Evolutionary conservation across 192 early-diverging fungal species (phyloP), one percentile per base, ranked within the genome.

Genomic region (Coemansia sp.): DNA sequence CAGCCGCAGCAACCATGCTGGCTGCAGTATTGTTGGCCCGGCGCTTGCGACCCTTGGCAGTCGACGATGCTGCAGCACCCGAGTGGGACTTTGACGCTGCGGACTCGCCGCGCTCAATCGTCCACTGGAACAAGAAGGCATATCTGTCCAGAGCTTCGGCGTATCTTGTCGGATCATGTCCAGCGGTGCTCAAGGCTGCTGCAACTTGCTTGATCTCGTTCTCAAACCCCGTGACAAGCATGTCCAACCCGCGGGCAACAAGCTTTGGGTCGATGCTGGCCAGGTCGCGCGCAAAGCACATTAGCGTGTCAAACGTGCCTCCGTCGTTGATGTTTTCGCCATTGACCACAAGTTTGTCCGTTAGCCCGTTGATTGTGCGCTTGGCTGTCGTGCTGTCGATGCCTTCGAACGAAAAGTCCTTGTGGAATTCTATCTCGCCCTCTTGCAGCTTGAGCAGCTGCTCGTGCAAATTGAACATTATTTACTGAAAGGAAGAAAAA

Each of bases 121-220:
- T 75, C 94, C 95, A 97, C 61, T 91, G 87, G 52, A 94, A 74
- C 51, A 94, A 56, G 63, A 92, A 97, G 4, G 88, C 88, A 61
- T 94, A 96, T 64, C 92, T 84, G 73, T 95, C 92, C 7, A 96
- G 77, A 7, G 86, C 73, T 13, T 76, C 63, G 12, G 85, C 79
- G 70, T 94, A 88, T 16, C 81, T 66, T 12, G 87, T 84, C 42
- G 87, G 85, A 42, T 91, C 89, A 37, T 91, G 88, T n/a, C 87
- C 86, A 39, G 89, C 81, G 16, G 77, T 75, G 2, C 85, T 81
- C 45, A 95, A 56, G 43, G 91, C 90, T 9, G 63, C 70, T 18
- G 87, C 61, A 5, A 90, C 84, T 6, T 74, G 65, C 72, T 83
- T 77, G 28, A 91, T 85, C 67, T 92, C 89, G 43, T 82, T 78